Percentiles rank a stretch among this genome's conserved stretches.
phyloP scores from a whole-genome alignment of 495 filamentous ascomycete species.

The Podospora pseudoanserina region DNA sequence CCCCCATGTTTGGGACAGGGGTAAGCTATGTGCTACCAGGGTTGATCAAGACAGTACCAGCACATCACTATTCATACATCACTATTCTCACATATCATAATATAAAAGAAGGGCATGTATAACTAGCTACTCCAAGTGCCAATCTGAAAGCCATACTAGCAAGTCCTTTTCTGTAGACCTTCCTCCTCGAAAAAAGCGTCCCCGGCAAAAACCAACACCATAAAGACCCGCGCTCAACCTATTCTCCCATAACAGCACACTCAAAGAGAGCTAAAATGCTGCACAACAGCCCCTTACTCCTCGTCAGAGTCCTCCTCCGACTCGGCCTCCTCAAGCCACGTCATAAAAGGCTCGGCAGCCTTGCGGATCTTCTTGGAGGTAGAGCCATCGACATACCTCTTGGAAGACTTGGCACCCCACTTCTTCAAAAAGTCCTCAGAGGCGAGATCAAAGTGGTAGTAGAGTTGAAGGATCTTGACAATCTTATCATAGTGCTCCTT shows the following conservation, averaged over 20 bases:
- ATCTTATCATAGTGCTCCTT: conserved; percentile 73
- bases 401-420: conserved; percentile 92
- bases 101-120: not conserved
- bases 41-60: too few species aligned
- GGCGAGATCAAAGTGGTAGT: conserved; percentile 85
- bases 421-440: conserved; percentile 82
- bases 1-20: too few species aligned
- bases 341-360: conserved; percentile 86
- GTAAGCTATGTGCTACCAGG: too few species aligned
- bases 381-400: conserved; percentile 88
- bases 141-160: not conserved
- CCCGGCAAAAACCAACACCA: not conserved
- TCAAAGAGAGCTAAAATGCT: not conserved
- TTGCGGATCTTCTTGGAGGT: conserved; percentile 96
- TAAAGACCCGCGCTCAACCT: not conserved
- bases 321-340: conserved; percentile 89
- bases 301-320: conserved; percentile 73
- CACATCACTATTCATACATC: too few species aligned
- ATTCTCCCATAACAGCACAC: not conserved
- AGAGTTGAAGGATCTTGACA: conserved; percentile 77
- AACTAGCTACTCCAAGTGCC: not conserved
- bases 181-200: not conserved
- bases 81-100: too few species aligned
- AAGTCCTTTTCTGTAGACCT: conserved; percentile 13
- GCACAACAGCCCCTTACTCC: conserved; percentile 19